These are phyloP conservation scores for Leishmania martiniquensis DNA, from an alignment of 208 protist genomes.

Conservation along the genomic window DNA sequence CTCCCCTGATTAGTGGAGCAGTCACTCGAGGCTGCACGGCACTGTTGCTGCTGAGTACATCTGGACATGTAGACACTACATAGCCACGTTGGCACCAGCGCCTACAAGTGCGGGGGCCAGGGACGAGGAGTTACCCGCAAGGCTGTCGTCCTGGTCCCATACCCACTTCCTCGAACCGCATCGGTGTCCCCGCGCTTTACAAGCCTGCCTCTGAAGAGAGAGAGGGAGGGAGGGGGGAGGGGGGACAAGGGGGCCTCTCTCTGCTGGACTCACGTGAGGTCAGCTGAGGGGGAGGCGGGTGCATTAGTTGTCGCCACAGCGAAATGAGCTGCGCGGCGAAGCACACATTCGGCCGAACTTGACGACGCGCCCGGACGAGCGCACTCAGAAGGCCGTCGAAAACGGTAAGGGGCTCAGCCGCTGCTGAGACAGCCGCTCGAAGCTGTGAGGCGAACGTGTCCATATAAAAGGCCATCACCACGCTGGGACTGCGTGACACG, in stretches of 20 bases:
- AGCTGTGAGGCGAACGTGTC: slow-evolving; percentile 8
- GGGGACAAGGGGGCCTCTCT: too few species aligned
- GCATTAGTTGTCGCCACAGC: slow-evolving; percentile 40
- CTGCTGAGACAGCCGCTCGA: neutral
- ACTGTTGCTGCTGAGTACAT: neutral
- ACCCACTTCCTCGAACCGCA: too few species aligned
- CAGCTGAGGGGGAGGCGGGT: neutral
- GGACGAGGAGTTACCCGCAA: neutral
- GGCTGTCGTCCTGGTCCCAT: too few species aligned
- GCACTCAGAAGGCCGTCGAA: slow-evolving; percentile 38
- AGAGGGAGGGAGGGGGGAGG: too few species aligned
- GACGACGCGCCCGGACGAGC: slow-evolving; percentile 47
- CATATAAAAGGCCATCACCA: slow-evolving; percentile 63
- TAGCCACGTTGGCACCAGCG: neutral
- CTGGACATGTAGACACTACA: neutral
- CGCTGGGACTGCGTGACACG: slow-evolving; percentile 73
- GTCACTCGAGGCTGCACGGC: neutral
- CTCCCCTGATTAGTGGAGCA: too few species aligned
- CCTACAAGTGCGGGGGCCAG: neutral
- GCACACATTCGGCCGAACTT: slow-evolving; percentile 66
- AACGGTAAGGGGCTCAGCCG: neutral
- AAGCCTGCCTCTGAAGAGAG: neutral
- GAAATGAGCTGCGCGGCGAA: slow-evolving; percentile 66
- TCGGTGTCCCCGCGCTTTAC: neutral
- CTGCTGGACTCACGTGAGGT: neutral